Base-by-base conservation (phyloP, 31 red algal species). In the Porphyra umbilicalis region DNA sequence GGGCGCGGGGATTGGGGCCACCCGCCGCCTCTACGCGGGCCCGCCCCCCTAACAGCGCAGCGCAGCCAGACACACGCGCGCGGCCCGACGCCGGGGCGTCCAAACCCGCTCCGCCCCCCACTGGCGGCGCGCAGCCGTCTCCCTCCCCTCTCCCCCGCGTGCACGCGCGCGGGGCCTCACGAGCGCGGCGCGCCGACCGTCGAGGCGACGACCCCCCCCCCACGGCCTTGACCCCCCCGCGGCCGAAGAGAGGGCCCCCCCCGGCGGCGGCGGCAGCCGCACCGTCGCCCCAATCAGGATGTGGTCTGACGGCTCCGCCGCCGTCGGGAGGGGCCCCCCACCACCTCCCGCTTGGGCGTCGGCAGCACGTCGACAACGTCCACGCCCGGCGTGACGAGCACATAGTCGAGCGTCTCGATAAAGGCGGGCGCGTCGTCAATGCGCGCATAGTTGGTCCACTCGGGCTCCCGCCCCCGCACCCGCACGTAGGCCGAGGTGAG, bases 391-490 rank as follows among this genome's bases (percentile, higher is more conserved):
- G 94, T 88, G 76, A 86, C 91, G 40, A 96, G 91, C 32, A 96
- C 31, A 84, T 96, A 96, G 79, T 96, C 94, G 14, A 96, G 82
- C 18, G 87, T 90, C 80, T 96, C 94, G 39, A 96, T 86, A 81
- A 96, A 96, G 25, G 85, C 25, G 25, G 81, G 77, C 76, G 82
- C 77, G 34, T 83, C 85, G 34, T 85, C 85, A 76, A 92, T 78
- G 80, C 84, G 88, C 13, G 89, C 89, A 40, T 90, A 96, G 81
- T 96, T 96, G 35, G 94, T 96, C 83, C 90, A 96, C 36, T 92
- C 94, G 10, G 94, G 94, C 80, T 96, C 94, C 33, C 79, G 38
- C 25, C 94, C 94, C 75, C 88, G 82, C 29, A 92, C 84, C 37
- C 88, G 88, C 9, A 77, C 75, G 84, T 96, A 96, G 31, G 94